Evolutionary conservation across 805 yeast genomes (phyloP).

Genomic region (Metschnikowia bowlesiae): DNA sequence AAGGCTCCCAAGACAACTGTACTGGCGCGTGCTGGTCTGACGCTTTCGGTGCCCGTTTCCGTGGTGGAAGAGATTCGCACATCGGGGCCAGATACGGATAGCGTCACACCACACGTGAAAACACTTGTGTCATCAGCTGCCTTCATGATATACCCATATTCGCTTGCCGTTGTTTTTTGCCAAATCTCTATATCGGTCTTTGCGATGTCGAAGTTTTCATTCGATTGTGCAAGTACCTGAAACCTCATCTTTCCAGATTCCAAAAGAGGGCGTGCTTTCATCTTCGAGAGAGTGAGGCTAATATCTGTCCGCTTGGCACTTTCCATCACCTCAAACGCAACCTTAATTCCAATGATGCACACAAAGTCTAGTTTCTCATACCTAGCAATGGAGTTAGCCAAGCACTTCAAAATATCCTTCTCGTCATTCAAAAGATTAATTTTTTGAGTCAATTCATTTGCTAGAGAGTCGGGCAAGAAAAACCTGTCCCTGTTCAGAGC

Average conservation of each 20-base stretch:
- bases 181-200: slow-evolving; percentile 38
- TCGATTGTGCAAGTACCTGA: slow-evolving; percentile 45
- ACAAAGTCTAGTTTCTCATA: background rate
- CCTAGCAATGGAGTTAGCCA: background rate
- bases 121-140: slow-evolving; percentile 26
- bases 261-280: background rate
- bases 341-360: background rate
- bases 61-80: background rate
- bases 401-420: background rate
- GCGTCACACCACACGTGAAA: slow-evolving; percentile 46
- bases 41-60: background rate
- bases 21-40: slow-evolving; percentile 36
- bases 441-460: background rate
- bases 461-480: slow-evolving; percentile 32
- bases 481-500: background rate
- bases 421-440: background rate
- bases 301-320: background rate
- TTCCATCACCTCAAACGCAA: background rate
- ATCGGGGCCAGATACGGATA: slow-evolving; percentile 44
- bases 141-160: slow-evolving; percentile 46
- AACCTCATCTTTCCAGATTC: slow-evolving; percentile 20
- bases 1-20: slow-evolving; percentile 50
- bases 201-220: slow-evolving; percentile 17
- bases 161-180: slow-evolving; percentile 44
- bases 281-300: background rate